Conservation (phyloP, 2,329 filamentous ascomycete genomes). For the Aureobasidium sp. region DNA sequence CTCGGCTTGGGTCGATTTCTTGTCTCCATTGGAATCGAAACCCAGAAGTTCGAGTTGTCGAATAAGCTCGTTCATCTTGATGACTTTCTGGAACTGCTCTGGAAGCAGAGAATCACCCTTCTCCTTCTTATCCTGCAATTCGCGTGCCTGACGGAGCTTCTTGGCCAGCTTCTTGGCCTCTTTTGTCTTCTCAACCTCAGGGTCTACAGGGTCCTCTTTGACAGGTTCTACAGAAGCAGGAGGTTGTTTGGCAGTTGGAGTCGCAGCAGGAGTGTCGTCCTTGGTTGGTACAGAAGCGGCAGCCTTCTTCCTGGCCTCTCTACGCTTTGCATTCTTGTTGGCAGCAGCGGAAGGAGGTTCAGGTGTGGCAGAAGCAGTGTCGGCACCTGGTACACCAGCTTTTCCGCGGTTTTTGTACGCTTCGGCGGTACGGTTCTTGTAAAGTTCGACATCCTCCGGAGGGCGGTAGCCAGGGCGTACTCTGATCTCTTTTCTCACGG, state of each 20-base stretch:
- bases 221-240: neutral
- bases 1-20: conserved; percentile 27
- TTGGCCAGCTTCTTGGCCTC: conserved; percentile 87
- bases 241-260: conserved; percentile 16
- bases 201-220: conserved; percentile 47
- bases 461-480: conserved; percentile 89
- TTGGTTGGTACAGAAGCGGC: conserved; percentile 29
- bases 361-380: conserved; percentile 29
- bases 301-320: conserved; percentile 57
- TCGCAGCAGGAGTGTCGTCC: conserved; percentile 14
- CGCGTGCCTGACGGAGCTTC: conserved; percentile 88
- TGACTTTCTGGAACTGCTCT: conserved; percentile 95
- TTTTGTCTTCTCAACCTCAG: conserved; percentile 77
- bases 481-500: conserved; percentile 86
- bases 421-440: conserved; percentile 86
- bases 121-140: conserved; percentile 85
- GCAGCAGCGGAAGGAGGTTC: conserved; percentile 44
- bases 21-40: conserved; percentile 70
- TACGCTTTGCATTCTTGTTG: conserved; percentile 81
- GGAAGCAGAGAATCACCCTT: conserved; percentile 74
- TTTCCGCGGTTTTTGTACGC: conserved; percentile 69
- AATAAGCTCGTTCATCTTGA: conserved; percentile 91
- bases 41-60: conserved; percentile 79
- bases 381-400: conserved; percentile 65
- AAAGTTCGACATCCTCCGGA: conserved; percentile 90